Base-by-base conservation (phyloP, 108 stramenopile genomes). In the Thalassiosira profunda region DNA sequence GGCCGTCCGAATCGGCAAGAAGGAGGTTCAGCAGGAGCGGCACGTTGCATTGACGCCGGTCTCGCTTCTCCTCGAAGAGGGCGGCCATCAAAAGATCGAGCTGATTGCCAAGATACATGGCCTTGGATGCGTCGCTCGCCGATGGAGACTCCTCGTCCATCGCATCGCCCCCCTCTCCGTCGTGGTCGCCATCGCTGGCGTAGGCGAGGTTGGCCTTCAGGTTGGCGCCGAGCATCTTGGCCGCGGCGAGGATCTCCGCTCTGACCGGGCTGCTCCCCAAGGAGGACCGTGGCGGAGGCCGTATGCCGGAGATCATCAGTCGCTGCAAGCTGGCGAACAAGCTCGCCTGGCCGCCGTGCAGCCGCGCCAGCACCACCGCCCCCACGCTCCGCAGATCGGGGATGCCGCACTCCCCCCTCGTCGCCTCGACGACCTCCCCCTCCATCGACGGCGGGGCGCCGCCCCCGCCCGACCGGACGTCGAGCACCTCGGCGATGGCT, bases 401-500 rank as follows among this genome's bases (percentile, higher is more conserved):
- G 36, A 93, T 58, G 10, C 84, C 86, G 33, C 68, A 82, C 53
- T 92, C 90, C 18, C 88, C 68, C 38, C 89, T 79, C 31, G 42
- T 59, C 70, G 7, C 52, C 55, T 34, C 60, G n/a, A n/a, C n/a
- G n/a, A n/a, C n/a, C n/a, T n/a, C n/a, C n/a, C n/a, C n/a, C n/a
- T n/a, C n/a, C n/a, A n/a, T n/a, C n/a, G n/a, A n/a, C n/a, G n/a
- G n/a, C n/a, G n/a, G n/a, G n/a, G n/a, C n/a, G n/a, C n/a, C n/a
- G n/a, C n/a, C n/a, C n/a, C n/a, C n/a, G n/a, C n/a, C n/a, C n/a
- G n/a, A n/a, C n/a, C n/a, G 71, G 3, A 97, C 82, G 20, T 72
- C 65, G 34, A 98, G 43, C 10, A 96, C 79, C 84, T 97, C 97
- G n/a, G 93, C 89, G 49, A 98, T 96, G 15, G 96, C 93, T 58